Conservation (phyloP, 495 filamentous ascomycete species). For the Bathelium albidoporum region DNA sequence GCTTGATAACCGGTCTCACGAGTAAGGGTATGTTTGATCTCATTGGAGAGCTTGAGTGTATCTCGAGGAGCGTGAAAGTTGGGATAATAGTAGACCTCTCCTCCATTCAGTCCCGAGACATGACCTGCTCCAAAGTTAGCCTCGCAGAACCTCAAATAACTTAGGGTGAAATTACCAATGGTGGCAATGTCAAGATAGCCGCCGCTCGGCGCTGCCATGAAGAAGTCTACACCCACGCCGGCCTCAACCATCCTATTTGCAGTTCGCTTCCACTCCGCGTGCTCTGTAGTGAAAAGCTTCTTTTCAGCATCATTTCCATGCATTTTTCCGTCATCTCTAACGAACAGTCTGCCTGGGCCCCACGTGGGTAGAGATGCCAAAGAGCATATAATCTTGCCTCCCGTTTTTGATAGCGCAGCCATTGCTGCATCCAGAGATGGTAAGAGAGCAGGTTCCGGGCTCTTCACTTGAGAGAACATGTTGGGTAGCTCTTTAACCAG, state of each 20-base stretch:
- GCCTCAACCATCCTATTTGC: constrained; percentile 81
- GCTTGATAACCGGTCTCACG: constrained; percentile 93
- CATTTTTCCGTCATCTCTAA: constrained; percentile 80
- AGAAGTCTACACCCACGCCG: constrained; percentile 86
- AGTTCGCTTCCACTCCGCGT: constrained; percentile 70
- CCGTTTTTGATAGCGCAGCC: constrained; percentile 68
- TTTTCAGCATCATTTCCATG: constrained; percentile 83
- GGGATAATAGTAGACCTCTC: constrained; percentile 90
- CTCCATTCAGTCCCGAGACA: constrained; percentile 69
- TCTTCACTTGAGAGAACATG: constrained; percentile 77
- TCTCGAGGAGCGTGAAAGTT: constrained; percentile 88
- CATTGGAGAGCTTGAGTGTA: constrained; percentile 67
- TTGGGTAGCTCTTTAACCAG: constrained; percentile 70
- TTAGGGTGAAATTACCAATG: constrained; percentile 55
- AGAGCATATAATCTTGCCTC: constrained; percentile 87
- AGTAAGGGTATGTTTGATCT: constrained; percentile 79
- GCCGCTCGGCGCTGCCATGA: constrained; percentile 79
- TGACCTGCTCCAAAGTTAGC: constrained; percentile 39
- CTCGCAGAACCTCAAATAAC: constrained; percentile 18
- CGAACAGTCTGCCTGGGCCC: constrained; percentile 72
- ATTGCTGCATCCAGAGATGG: constrained; percentile 75
- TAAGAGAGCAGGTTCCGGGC: constrained; percentile 77
- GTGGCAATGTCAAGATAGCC: constrained; percentile 92
- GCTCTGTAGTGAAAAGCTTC: constrained; percentile 83
- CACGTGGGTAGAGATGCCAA: constrained; percentile 74